A percentile compares a stretch with the other conserved stretches of the same genome.
Evolutionary conservation across 306 rosid species (phyloP).

Genomic region (Mucuna pruriens): DNA sequence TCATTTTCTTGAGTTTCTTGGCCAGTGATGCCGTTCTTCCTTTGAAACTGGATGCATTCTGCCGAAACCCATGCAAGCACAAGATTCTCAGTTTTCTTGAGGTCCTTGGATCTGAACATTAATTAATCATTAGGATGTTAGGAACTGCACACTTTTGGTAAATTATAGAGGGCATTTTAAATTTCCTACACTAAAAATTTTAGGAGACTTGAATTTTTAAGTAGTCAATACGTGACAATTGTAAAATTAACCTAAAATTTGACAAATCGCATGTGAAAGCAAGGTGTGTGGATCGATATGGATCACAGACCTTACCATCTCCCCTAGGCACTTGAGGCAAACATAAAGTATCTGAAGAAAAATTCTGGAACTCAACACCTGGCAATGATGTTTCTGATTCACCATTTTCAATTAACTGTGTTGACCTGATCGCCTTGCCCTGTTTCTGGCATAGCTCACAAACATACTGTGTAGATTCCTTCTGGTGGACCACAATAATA

Average conservation of each 20-base stretch:
- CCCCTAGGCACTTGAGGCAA: conserved; percentile 50
- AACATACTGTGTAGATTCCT: conserved; percentile 51
- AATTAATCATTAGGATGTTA: conserved; percentile 23
- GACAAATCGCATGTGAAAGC: not conserved
- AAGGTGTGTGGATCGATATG: conserved; percentile 20
- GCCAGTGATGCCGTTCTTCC: conserved; percentile 89
- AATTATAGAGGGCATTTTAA: conserved; percentile 1
- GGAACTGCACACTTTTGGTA: conserved; percentile 13
- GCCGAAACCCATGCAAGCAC: conserved; percentile 95
- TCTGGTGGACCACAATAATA: conserved; percentile 48
- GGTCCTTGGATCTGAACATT: conserved; percentile 59
- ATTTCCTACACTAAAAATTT: conserved; percentile 27
- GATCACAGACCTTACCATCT: conserved; percentile 84
- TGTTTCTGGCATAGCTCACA: conserved; percentile 91
- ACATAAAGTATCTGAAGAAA: conserved; percentile 42
- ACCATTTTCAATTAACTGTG: conserved; percentile 46
- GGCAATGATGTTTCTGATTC: conserved; percentile 40
- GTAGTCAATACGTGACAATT: not conserved
- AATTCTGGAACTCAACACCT: conserved; percentile 41
- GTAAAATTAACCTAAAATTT: not conserved
- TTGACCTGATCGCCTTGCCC: conserved; percentile 52
- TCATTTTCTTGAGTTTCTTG: conserved; percentile 75
- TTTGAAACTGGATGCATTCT: conserved; percentile 86
- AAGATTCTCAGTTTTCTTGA: conserved; percentile 73
- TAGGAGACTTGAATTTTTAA: conserved; percentile 15